Evolutionary conservation across 306 rosid genomes (phyloP).

Genomic region (Quercus mongolica): DNA sequence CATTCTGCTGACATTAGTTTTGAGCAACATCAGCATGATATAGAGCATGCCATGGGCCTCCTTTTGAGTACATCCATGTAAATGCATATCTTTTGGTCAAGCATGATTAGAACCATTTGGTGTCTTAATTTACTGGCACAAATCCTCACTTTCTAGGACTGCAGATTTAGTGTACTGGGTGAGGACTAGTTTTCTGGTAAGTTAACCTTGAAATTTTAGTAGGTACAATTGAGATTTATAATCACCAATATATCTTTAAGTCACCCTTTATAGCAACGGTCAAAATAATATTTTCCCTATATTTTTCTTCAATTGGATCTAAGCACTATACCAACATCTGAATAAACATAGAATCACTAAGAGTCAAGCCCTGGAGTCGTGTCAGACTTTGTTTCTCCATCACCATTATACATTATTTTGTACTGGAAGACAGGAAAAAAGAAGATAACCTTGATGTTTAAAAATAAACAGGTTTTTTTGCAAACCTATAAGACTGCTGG

Average conservation of each 20-base stretch:
- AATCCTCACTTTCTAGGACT: slow-evolving; percentile 24
- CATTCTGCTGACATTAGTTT: neutral
- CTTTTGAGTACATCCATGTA: neutral
- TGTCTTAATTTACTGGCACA: slow-evolving; percentile 1
- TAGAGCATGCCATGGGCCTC: neutral
- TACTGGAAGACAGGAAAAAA: neutral
- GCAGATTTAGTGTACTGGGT: neutral
- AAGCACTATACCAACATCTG: slow-evolving; percentile 5
- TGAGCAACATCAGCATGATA: neutral
- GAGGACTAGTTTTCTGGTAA: no score
- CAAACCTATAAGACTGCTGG: slow-evolving; percentile 1
- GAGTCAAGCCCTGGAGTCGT: slow-evolving; percentile 13
- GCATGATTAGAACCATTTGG: slow-evolving; percentile 13
- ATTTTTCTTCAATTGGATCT: slow-evolving; percentile 20
- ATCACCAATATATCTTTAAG: neutral
- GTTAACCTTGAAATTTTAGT: no score
- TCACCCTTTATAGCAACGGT: neutral
- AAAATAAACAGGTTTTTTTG: slow-evolving; percentile 16
- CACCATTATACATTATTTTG: neutral
- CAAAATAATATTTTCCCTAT: slow-evolving; percentile 8
- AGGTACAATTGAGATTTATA: no score
- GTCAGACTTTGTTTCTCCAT: slow-evolving; percentile 27
- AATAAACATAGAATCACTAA: neutral
- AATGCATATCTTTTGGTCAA: slow-evolving; percentile 21
- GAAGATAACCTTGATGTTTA: neutral